Percentiles rank a stretch among this genome's conserved stretches.
phyloP scores from a whole-genome alignment of 2,329 filamentous ascomycete species.

The Diaporthe velutina region DNA sequence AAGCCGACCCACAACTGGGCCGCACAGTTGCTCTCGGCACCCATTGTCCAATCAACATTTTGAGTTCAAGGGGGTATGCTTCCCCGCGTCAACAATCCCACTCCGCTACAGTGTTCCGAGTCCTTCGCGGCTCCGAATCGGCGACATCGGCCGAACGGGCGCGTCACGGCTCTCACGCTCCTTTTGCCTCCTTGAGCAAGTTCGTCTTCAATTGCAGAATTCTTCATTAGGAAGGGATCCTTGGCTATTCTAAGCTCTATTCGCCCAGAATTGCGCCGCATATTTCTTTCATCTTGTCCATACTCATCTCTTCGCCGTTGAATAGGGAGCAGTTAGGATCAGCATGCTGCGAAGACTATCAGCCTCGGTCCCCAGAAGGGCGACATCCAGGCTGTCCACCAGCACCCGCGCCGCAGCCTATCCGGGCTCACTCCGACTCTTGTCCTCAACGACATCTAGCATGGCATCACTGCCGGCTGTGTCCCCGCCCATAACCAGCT shows the following conservation, averaged over 20 bases:
- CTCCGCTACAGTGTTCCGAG: neutral
- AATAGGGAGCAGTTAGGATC: neutral
- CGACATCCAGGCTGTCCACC: constrained; percentile 1
- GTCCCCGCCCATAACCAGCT: constrained; percentile 71
- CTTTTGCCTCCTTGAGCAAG: neutral
- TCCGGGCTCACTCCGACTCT: constrained; percentile 41
- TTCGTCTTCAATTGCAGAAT: neutral
- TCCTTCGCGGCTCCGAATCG: constrained; percentile 26
- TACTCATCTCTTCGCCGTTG: neutral
- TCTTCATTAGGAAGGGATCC: neutral
- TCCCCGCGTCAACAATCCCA: neutral
- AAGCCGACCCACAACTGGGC: constrained; percentile 30
- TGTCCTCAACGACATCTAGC: constrained; percentile 57
- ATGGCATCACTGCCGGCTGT: constrained; percentile 69
- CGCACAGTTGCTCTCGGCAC: neutral
- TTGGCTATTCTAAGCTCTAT: neutral
- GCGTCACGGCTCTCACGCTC: neutral
- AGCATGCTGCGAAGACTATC: constrained; percentile 39
- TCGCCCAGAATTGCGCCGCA: neutral
- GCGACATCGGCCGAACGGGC: constrained; percentile 10
- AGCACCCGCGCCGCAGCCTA: neutral
- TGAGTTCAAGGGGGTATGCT: neutral
- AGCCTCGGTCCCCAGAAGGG: constrained; percentile 19
- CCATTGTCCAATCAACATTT: constrained; percentile 20
- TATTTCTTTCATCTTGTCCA: neutral